Percentiles rank a stretch among this genome's conserved stretches.
Conservation (phyloP, 495 filamentous ascomycete species). For the Cercophora sp. region DNA sequence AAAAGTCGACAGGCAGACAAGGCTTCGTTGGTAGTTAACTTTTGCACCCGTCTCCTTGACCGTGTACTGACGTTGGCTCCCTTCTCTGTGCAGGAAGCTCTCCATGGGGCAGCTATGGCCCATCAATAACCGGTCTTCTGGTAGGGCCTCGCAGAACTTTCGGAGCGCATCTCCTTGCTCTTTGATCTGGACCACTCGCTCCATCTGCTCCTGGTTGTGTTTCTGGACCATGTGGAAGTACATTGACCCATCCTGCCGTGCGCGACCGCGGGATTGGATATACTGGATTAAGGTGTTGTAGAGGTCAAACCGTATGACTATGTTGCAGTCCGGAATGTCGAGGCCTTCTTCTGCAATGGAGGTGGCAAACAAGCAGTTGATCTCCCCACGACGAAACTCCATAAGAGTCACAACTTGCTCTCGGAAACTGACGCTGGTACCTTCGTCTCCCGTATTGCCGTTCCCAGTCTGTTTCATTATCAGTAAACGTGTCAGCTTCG, state of each 20-base stretch:
- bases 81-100: slow-evolving; percentile 51
- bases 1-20: slow-evolving; percentile 58
- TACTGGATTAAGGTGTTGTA: slow-evolving; percentile 91
- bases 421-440: slow-evolving; percentile 57
- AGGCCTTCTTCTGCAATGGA: slow-evolving; percentile 93
- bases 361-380: slow-evolving; percentile 90
- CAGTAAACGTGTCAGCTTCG: no score
- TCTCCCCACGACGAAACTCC: slow-evolving; percentile 71
- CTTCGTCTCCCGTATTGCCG: slow-evolving; percentile 21
- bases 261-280: slow-evolving; percentile 90
- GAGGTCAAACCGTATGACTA: slow-evolving; percentile 86
- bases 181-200: slow-evolving; percentile 54
- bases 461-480: slow-evolving; percentile 27
- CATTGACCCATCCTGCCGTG: slow-evolving; percentile 68
- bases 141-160: slow-evolving; percentile 69
- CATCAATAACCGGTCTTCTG: slow-evolving; percentile 67
- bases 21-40: slow-evolving; percentile 71
- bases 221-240: slow-evolving; percentile 82
- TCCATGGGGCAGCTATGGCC: slow-evolving; percentile 58
- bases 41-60: slow-evolving; percentile 70
- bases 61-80: slow-evolving; percentile 52
- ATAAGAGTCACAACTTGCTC: slow-evolving; percentile 73
- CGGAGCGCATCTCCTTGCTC: slow-evolving; percentile 56
- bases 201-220: slow-evolving; percentile 56
- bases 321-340: slow-evolving; percentile 92